These are phyloP conservation scores for Rheum nobile DNA, from an alignment of 148 eudicot genomes.

Conservation along the genomic window DNA sequence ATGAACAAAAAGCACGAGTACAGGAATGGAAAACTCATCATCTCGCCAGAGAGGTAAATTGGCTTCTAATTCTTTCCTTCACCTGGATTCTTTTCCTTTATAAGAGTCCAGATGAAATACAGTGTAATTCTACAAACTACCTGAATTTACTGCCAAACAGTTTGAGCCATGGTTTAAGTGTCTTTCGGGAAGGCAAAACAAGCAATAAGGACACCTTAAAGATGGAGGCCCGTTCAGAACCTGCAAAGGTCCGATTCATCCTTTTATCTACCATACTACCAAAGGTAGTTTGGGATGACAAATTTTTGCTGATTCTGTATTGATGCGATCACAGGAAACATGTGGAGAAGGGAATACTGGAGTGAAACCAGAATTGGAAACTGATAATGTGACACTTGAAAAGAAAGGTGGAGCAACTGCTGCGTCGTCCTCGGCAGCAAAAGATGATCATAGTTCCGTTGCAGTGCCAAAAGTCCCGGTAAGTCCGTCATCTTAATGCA, in stretches of 20 bases:
- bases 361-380: constrained; percentile 34
- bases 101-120: neutral
- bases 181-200: constrained; percentile 65
- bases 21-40: constrained; percentile 75
- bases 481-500: constrained; percentile 11
- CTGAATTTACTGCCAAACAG: constrained; percentile 28
- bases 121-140: neutral
- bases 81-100: neutral
- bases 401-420: constrained; percentile 29
- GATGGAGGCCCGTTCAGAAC: constrained; percentile 35
- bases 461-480: constrained; percentile 48
- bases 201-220: constrained; percentile 32
- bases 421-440: constrained; percentile 25
- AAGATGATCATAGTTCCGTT: constrained; percentile 27
- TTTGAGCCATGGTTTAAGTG: constrained; percentile 72
- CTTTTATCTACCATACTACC: neutral
- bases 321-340: constrained; percentile 27
- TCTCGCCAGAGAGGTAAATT: constrained; percentile 59
- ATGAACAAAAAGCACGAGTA: constrained; percentile 65
- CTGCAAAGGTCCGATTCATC: constrained; percentile 22
- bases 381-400: constrained; percentile 26
- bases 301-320: neutral
- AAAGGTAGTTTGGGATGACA: neutral
- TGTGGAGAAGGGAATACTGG: constrained; percentile 16
- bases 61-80: neutral